Percentiles rank a stretch among this genome's conserved stretches.
Evolutionary conservation across 192 early-diverging fungal species (phyloP).

Genomic region (Podila epigama): DNA sequence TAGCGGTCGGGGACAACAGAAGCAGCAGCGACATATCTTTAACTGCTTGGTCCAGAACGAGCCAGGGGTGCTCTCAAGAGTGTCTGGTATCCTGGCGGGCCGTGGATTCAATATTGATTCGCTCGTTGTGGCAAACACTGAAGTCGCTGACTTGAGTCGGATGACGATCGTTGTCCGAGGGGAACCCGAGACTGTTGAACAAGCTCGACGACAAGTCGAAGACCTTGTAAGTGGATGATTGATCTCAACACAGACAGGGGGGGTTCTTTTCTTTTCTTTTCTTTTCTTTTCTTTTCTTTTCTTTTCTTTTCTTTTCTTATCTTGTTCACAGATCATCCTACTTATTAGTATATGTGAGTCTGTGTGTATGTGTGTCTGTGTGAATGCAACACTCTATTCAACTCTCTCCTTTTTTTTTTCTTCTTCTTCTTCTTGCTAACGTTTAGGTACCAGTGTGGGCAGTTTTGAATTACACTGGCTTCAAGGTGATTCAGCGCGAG

Average conservation of each 20-base stretch:
- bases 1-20: slow-evolving; percentile 55
- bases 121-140: slow-evolving; percentile 94
- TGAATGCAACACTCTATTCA: neutral
- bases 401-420: neutral
- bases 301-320: no score
- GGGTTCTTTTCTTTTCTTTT: no score
- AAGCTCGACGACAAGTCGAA: slow-evolving; percentile 93
- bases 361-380: neutral
- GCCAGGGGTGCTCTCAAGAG: slow-evolving; percentile 83
- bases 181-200: slow-evolving; percentile 82
- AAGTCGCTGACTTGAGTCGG: slow-evolving; percentile 89
- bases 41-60: slow-evolving; percentile 96
- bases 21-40: slow-evolving; percentile 82
- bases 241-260: no score
- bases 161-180: slow-evolving; percentile 98
- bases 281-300: no score
- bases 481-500: slow-evolving; percentile 90
- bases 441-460: slow-evolving; percentile 89
- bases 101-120: slow-evolving; percentile 98
- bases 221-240: slow-evolving; percentile 91
- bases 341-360: neutral
- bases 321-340: slow-evolving; percentile 1
- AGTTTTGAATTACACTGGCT: slow-evolving; percentile 94
- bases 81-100: slow-evolving; percentile 90
- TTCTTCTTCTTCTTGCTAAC: neutral